These are phyloP conservation scores for Chaetomium olivaceum DNA, from an alignment of 2,329 filamentous ascomycete species.

Conservation along the genomic window DNA sequence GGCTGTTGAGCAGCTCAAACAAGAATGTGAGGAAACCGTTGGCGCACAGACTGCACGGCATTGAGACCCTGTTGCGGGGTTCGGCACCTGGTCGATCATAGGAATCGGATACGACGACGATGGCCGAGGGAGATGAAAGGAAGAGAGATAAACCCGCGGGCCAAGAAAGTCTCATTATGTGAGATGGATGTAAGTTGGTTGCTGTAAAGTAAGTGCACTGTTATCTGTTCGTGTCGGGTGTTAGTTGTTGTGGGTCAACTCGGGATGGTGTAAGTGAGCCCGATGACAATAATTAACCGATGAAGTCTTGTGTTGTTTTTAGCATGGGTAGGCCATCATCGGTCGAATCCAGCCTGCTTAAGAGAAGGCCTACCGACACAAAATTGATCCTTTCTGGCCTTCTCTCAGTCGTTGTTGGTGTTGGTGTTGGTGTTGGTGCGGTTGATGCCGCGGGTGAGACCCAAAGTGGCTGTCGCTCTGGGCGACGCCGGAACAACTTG, in stretches of 20 bases:
- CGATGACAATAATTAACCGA: background rate
- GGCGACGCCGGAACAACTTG: slow-evolving; percentile 17
- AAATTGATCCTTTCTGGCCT: background rate
- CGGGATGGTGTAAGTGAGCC: background rate
- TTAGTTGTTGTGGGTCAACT: background rate
- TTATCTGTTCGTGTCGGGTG: background rate
- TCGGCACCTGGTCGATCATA: slow-evolving; percentile 22
- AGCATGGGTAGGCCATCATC: background rate
- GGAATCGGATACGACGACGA: background rate
- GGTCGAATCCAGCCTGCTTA: background rate
- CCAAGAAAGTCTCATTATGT: background rate
- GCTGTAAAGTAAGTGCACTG: background rate
- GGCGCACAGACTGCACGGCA: slow-evolving; percentile 26
- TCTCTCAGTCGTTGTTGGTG: background rate
- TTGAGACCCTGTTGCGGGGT: slow-evolving; percentile 20
- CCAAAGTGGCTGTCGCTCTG: slow-evolving; percentile 18
- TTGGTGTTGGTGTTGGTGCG: slow-evolving; percentile 25
- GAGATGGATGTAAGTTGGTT: background rate
- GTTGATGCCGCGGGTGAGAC: slow-evolving; percentile 25
- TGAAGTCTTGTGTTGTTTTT: background rate
- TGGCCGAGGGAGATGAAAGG: background rate
- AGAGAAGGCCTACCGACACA: slow-evolving; percentile 11
- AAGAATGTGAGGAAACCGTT: background rate
- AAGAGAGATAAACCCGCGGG: background rate
- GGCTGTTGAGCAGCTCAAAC: slow-evolving; percentile 21